These are phyloP conservation scores for Hirschfeldia incana DNA, from an alignment of 345 rosid species.

Conservation along the genomic window DNA sequence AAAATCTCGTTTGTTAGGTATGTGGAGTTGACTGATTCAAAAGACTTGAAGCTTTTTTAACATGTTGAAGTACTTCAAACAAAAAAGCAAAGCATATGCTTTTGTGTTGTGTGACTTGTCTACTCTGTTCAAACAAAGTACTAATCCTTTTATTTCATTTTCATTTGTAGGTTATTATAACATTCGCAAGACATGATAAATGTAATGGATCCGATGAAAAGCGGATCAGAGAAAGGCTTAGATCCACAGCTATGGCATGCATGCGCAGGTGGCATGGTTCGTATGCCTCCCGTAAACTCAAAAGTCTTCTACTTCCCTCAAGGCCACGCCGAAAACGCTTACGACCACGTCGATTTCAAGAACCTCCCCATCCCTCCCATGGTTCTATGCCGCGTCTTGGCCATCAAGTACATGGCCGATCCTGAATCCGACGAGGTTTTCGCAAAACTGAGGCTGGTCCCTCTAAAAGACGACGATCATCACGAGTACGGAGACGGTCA, in stretches of 20 bases:
- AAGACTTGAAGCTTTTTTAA: neutral
- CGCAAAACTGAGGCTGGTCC: constrained; percentile 61
- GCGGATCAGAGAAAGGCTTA: constrained; percentile 55
- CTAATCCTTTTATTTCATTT: neutral
- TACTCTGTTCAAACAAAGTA: constrained; percentile 7
- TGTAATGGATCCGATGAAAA: constrained; percentile 51
- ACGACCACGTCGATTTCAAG: constrained; percentile 57
- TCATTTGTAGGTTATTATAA: neutral
- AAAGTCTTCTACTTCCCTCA: constrained; percentile 88
- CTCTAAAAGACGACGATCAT: constrained; percentile 47
- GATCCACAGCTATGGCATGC: constrained; percentile 99
- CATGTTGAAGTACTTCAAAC: neutral
- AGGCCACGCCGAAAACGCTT: constrained; percentile 94
- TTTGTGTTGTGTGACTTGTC: neutral
- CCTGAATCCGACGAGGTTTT: constrained; percentile 90
- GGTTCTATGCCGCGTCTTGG: constrained; percentile 61
- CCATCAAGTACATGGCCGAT: constrained; percentile 81
- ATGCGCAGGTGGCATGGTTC: constrained; percentile 97
- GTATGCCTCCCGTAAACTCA: constrained; percentile 77
- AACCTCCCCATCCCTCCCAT: constrained; percentile 50
- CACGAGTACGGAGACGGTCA: constrained; percentile 37
- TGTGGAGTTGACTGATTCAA: constrained; percentile 32
- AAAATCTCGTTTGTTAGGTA: constrained; percentile 26
- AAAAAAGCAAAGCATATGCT: neutral
- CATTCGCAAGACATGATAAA: constrained; percentile 36